Base-by-base conservation (phyloP, 2,329 filamentous ascomycete species). In the Arthrobotrys pseudoclavata region DNA sequence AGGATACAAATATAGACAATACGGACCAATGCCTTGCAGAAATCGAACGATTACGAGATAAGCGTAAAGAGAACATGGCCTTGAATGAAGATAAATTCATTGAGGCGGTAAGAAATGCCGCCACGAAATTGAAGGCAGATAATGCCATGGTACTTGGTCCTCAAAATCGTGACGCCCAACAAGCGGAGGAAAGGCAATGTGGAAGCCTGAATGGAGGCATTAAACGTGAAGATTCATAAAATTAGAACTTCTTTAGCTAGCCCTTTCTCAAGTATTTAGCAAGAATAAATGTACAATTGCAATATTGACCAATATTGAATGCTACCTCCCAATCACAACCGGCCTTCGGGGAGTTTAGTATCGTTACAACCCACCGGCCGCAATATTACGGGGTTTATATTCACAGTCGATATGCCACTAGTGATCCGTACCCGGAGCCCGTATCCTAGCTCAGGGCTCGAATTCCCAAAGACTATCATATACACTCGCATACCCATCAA, bases 1-100 rank as follows among this genome's bases (percentile, higher is more conserved):
- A 7, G 0, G 71, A 76, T 42, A n/a, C 55, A 9, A 40, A 76
- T 26, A 10, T 45, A 4, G 34, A 31, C 2, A 37, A 76, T 15
- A 69, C 55, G 0, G 50, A 76, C 34, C 6, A 5, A 4, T 76
- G 69, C 24, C 10, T 64, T 0, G 22, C 12, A 2, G 48, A 64
- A 9, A 69, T 76, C 4, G 64, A 64, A 47, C 24, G 29, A 9
- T 10, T 76, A 6, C 7, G 52, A 15, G 15, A 48, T 10, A 29
- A 24, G 2, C 52, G 71, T 20, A 50, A 34, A 4, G 5, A 48
- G 1, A 26, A 42, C 40, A 4, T 76, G 5, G 5, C 24, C 4
- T 3, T 1, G 7, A 76, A 76, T 10, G 64, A 76, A 24, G 20
- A 42, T 26, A 31, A 22, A 13, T 69, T 45, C 34, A 22, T 76